A percentile compares a stretch with the other conserved stretches of the same genome.
phyloP scores from a whole-genome alignment of 371 early-diverging fungal species.

The Dinochytrium kinnereticum region DNA sequence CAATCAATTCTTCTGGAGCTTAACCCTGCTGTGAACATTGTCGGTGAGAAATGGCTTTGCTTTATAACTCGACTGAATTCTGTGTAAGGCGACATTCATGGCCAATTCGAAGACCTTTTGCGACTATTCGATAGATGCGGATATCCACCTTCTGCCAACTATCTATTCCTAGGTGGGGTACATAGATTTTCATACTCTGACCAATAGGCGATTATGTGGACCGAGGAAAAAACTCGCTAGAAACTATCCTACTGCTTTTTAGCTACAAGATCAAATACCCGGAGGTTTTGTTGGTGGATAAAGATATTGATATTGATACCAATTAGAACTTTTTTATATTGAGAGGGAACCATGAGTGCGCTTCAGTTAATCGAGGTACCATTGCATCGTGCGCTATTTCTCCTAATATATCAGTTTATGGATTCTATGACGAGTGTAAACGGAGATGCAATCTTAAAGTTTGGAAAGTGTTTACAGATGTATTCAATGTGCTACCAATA shows the following conservation, averaged over 20 bases:
- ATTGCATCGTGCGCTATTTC: background rate
- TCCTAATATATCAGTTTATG: slow-evolving; percentile 72
- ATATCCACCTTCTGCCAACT: slow-evolving; percentile 89
- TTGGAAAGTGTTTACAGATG: slow-evolving; percentile 98
- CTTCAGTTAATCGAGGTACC: slow-evolving; percentile 95
- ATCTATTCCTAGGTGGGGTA: slow-evolving; percentile 79
- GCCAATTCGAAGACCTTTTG: slow-evolving; percentile 90
- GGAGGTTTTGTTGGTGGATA: too few species aligned
- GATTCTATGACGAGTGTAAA: slow-evolving; percentile 99
- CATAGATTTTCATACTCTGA: slow-evolving; percentile 24
- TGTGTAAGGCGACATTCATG: slow-evolving; percentile 85
- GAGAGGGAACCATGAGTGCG: slow-evolving; percentile 99
- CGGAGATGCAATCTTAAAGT: slow-evolving; percentile 91
- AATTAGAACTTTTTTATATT: slow-evolving; percentile 90
- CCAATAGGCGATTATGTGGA: slow-evolving; percentile 95
- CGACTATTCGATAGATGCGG: slow-evolving; percentile 92
- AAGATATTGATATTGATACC: slow-evolving; percentile 62
- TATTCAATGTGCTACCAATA: slow-evolving; percentile 97
- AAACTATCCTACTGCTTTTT: slow-evolving; percentile 92
- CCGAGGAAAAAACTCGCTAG: slow-evolving; percentile 95
- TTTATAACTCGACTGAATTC: background rate
- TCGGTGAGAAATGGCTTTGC: slow-evolving; percentile 54
- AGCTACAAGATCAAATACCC: slow-evolving; percentile 96
- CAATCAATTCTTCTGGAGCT: slow-evolving; percentile 96
- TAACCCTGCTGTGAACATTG: slow-evolving; percentile 96